Evolutionary conservation across 2,329 filamentous ascomycete genomes (phyloP), one percentile per base, ranked within the genome.

Genomic region (Fusarium miscanthi): DNA sequence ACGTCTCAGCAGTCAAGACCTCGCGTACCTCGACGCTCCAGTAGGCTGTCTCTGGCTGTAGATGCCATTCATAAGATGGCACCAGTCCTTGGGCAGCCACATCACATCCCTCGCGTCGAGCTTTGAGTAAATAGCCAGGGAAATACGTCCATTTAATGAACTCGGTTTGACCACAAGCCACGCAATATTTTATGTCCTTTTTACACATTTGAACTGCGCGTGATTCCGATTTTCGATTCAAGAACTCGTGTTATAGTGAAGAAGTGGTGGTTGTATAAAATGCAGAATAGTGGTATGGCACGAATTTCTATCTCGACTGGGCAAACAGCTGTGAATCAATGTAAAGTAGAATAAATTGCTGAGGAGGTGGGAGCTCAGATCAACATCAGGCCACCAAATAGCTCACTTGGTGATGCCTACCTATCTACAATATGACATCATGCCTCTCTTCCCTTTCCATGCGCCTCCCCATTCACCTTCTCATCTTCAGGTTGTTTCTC

Each of bases 371-470:
- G 4, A 27, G 17, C 3, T 17, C 8, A n/a, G 23, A 9, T 40
- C 3, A n/a, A 13, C 10, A 12, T n/a, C 5, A 8, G 8, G 23
- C 7, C 2, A 17, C 10, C 3, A 1, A 17, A 6, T 2, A 17
- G 40, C 10, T 2, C 8, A 12, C 7, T 40, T 6, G 23, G 2
- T 27, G 23, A 14, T 8, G 16, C 10, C 19, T 12, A 30, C 21
- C 10, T 27, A 17, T 7, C 6, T 9, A 27, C 16, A 1, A 5
- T 5, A 17, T n/a, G 3, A 27, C 8, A 5, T 53, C 8, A 17
- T 12, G 14, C 3, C 33, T 27, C 5, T 5, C 1, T 12, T 6
- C 21, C 14, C 2, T 53, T n/a, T 8, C 7, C 33, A 3, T 13
- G 10, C 7, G 40, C 3, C 5, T n/a, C 11, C 19, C 30, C 25